Conservation (phyloP, 2,329 filamentous ascomycete species). For the Ophiostoma ulmi region DNA sequence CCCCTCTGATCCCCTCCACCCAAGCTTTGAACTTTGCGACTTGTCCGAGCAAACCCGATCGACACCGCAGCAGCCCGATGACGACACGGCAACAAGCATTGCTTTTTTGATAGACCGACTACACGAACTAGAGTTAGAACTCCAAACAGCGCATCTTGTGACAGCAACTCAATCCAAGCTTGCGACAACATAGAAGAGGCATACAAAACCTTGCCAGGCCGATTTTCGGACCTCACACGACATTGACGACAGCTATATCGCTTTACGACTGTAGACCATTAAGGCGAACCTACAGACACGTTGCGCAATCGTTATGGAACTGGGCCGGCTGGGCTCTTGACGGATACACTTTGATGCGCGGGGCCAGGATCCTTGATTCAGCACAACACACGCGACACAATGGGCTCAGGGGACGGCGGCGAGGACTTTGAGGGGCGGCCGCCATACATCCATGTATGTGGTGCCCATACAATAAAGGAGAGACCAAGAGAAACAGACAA, state of each 20-base stretch:
- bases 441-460: slow-evolving; percentile 57
- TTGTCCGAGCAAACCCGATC: slow-evolving; percentile 19
- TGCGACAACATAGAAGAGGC: neutral
- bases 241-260: neutral
- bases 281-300: neutral
- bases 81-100: slow-evolving; percentile 1
- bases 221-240: neutral
- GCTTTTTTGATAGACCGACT: neutral
- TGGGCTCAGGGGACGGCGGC: slow-evolving; percentile 30
- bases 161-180: neutral
- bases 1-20: neutral
- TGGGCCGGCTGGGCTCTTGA: slow-evolving; percentile 21
- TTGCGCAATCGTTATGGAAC: slow-evolving; percentile 12
- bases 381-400: slow-evolving; percentile 20
- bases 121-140: neutral
- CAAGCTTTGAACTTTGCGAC: neutral
- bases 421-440: slow-evolving; percentile 51
- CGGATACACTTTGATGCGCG: slow-evolving; percentile 21
- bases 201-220: neutral
- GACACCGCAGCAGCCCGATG: neutral
- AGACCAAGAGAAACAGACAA: neutral
- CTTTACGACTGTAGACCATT: neutral
- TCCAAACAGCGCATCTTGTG: too few relatives aligned
- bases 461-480: neutral
- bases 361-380: slow-evolving; percentile 10